Evolutionary conservation across 768 basidiomycete species (phyloP).

Genomic region (Mycena capillaripes): DNA sequence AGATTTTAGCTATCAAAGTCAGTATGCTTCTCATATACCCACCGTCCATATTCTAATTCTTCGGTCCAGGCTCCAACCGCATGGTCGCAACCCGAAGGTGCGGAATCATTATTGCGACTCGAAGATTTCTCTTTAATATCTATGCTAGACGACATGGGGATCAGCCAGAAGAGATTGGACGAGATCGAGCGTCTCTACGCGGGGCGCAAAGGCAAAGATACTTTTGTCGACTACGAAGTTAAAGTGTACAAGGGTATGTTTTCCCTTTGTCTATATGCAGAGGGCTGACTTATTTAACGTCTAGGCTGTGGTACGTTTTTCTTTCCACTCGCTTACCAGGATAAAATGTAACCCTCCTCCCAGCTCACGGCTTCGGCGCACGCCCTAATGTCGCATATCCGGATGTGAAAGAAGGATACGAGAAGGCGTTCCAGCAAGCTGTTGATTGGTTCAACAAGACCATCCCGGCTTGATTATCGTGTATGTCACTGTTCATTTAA

Average conservation of each 20-base stretch:
- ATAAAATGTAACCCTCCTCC: not conserved
- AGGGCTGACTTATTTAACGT: not conserved
- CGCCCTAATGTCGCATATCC: constrained; percentile 55
- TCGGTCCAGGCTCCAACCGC: constrained; percentile 26
- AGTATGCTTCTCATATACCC: not conserved
- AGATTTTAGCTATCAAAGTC: constrained; percentile 30
- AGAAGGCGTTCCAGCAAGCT: constrained; percentile 57
- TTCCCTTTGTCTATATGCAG: not conserved
- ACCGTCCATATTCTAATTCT: not conserved
- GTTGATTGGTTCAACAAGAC: constrained; percentile 63
- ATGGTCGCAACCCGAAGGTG: constrained; percentile 26
- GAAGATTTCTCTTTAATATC: not conserved
- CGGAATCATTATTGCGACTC: not conserved
- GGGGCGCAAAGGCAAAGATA: constrained; percentile 50
- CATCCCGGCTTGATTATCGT: constrained; percentile 33
- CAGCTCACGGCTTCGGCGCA: constrained; percentile 60
- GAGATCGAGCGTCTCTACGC: constrained; percentile 54
- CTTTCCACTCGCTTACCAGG: not conserved
- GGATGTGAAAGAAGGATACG: constrained; percentile 56
- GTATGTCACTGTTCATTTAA: not conserved
- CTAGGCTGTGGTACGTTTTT: constrained; percentile 18
- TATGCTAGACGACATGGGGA: constrained; percentile 26
- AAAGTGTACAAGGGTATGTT: constrained; percentile 57
- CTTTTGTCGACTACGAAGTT: constrained; percentile 60
- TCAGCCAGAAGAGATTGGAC: constrained; percentile 15